phyloP scores from a whole-genome alignment of 768 basidiomycete genomes.

The Psilocybe azurescens region DNA sequence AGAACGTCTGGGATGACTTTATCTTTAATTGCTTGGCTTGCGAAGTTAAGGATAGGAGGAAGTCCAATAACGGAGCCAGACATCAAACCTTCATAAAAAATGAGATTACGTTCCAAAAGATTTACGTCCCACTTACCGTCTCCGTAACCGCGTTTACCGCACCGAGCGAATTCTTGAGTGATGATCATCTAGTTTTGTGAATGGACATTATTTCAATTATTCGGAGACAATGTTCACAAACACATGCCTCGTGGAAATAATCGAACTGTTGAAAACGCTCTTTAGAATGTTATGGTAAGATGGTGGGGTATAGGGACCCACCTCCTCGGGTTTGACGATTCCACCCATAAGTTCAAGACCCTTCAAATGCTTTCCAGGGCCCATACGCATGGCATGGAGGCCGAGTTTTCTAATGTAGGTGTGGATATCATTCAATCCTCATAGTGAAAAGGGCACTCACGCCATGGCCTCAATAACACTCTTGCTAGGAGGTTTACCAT shows the following conservation, averaged over 20 bases:
- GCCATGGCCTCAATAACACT: constrained; percentile 80
- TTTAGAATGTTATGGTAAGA: neutral
- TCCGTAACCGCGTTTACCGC: constrained; percentile 76
- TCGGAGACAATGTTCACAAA: neutral
- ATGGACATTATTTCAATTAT: neutral
- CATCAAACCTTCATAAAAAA: constrained; percentile 49
- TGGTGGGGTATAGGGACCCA: constrained; percentile 25
- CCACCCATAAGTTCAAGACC: constrained; percentile 77
- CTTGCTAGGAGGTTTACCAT: constrained; percentile 87
- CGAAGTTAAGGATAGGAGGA: constrained; percentile 88
- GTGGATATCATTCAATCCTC: neutral
- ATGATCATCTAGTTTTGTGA: constrained; percentile 59
- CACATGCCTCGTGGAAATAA: constrained; percentile 79
- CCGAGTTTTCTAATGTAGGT: constrained; percentile 57
- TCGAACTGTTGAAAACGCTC: constrained; percentile 58
- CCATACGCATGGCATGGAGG: constrained; percentile 91
- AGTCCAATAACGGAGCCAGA: constrained; percentile 83
- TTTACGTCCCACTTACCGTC: constrained; percentile 54
- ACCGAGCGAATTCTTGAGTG: constrained; percentile 77
- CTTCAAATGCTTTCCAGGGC: constrained; percentile 89
- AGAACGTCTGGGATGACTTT: constrained; percentile 70
- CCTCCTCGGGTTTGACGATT: constrained; percentile 80
- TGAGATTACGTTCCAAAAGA: neutral
- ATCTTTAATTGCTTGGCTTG: constrained; percentile 55
- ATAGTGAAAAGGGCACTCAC: constrained; percentile 34